Conservation (phyloP, 768 basidiomycete genomes). For the Tricholoma saponaceum region DNA sequence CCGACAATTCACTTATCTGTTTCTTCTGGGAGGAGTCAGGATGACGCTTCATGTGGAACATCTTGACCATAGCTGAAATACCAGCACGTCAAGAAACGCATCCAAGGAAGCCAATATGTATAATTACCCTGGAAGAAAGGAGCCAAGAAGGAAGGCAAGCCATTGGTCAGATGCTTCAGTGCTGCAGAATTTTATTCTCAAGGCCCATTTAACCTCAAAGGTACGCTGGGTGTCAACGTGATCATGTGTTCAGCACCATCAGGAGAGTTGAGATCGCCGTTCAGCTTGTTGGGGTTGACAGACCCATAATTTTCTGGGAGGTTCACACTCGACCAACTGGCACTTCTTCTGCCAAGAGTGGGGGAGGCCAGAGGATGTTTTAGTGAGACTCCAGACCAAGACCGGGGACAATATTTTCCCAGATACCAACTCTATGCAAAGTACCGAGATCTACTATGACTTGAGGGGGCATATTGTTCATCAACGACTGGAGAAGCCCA, state of each 20-base stretch:
- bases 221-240: neutral
- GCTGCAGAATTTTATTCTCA: slow-evolving; percentile 68
- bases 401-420: slow-evolving; percentile 84
- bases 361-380: slow-evolving; percentile 35
- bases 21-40: slow-evolving; percentile 72
- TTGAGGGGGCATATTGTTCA: slow-evolving; percentile 55
- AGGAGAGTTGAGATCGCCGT: slow-evolving; percentile 21
- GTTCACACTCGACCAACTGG: slow-evolving; percentile 37
- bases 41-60: slow-evolving; percentile 79
- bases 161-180: slow-evolving; percentile 75
- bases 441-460: slow-evolving; percentile 71
- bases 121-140: slow-evolving; percentile 82
- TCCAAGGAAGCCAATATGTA: neutral
- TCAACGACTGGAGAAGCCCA: slow-evolving; percentile 69
- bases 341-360: slow-evolving; percentile 41
- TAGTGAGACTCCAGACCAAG: slow-evolving; percentile 48
- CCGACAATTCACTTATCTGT: slow-evolving; percentile 68
- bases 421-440: slow-evolving; percentile 77
- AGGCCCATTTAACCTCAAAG: slow-evolving; percentile 39
- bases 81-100: slow-evolving; percentile 2
- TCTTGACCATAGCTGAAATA: slow-evolving; percentile 71
- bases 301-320: slow-evolving; percentile 32
- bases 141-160: slow-evolving; percentile 67
- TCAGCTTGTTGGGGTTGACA: slow-evolving; percentile 26
- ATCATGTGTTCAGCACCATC: neutral